Conservation (phyloP, 2,329 filamentous ascomycete genomes). For the Alternaria alternata region DNA sequence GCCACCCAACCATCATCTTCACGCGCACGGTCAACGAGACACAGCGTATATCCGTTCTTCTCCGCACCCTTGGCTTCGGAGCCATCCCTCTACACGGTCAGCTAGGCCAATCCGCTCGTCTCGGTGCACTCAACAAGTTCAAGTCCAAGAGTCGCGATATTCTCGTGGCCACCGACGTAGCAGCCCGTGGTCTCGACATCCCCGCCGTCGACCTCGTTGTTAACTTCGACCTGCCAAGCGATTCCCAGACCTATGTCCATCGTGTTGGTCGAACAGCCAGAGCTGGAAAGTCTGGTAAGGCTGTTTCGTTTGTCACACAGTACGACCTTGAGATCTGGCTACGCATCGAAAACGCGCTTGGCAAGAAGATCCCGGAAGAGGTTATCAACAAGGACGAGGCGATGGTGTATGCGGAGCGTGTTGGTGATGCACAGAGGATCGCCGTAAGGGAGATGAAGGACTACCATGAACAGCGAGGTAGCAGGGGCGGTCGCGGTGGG, state of each 20-base stretch:
- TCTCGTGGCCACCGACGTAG: constrained; percentile 92
- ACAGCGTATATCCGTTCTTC: constrained; percentile 81
- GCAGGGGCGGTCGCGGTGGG: constrained; percentile 60
- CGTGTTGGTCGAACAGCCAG: constrained; percentile 87
- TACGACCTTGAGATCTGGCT: constrained; percentile 84
- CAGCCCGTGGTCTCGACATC: constrained; percentile 90
- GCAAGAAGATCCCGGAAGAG: constrained; percentile 76
- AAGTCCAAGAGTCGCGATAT: constrained; percentile 81
- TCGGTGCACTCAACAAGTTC: constrained; percentile 92
- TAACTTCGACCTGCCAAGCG: constrained; percentile 83
- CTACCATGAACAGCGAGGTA: constrained; percentile 72
- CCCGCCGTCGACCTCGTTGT: constrained; percentile 88
- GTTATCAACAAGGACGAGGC: constrained; percentile 80
- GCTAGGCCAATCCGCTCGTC: constrained; percentile 83
- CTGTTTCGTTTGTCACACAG: constrained; percentile 83
- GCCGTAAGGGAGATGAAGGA: constrained; percentile 84
- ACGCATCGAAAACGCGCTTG: constrained; percentile 82
- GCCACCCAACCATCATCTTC: constrained; percentile 90
- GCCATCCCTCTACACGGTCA: constrained; percentile 94
- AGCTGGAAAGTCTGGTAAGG: constrained; percentile 83
- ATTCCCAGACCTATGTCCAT: constrained; percentile 91
- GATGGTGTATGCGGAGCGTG: constrained; percentile 78
- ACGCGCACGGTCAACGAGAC: constrained; percentile 91
- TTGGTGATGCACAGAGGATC: constrained; percentile 83
- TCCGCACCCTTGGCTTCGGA: constrained; percentile 84